These are phyloP conservation scores for Phytophthora nicotianae DNA, from an alignment of 352 stramenopile species.

Conservation along the genomic window DNA sequence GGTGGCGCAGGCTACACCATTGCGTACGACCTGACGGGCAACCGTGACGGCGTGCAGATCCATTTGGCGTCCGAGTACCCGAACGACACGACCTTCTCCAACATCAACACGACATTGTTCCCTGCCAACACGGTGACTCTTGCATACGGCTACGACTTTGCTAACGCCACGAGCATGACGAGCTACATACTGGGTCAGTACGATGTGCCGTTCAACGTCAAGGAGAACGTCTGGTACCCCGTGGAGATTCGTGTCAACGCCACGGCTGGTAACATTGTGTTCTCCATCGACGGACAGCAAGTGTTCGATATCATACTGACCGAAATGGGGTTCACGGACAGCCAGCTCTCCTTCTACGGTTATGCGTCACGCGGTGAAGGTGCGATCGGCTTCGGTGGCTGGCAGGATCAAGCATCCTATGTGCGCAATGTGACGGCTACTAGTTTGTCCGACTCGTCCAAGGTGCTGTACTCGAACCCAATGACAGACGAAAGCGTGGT, in stretches of 20 bases:
- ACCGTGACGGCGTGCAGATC: conserved; percentile 40
- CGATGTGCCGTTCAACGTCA: conserved; percentile 67
- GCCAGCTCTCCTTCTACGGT: conserved; percentile 24
- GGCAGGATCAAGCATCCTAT: conserved; percentile 33
- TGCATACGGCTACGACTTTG: conserved; percentile 36
- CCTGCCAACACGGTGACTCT: conserved; percentile 35
- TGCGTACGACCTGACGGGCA: conserved; percentile 37
- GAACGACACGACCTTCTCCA: conserved; percentile 31
- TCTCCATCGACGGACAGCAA: conserved; percentile 26
- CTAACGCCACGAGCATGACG: conserved; percentile 34
- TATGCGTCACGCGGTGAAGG: conserved; percentile 26
- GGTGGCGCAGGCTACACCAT: conserved; percentile 31
- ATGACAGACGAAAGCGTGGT: conserved; percentile 34
- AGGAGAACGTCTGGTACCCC: conserved; percentile 68
- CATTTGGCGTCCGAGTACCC: conserved; percentile 41
- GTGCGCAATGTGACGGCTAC: conserved; percentile 28
- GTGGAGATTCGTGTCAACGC: conserved; percentile 76
- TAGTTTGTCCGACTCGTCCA: conserved; percentile 18
- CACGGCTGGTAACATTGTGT: conserved; percentile 39
- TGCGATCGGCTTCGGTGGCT: conserved; percentile 35
- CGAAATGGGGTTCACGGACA: conserved; percentile 29
- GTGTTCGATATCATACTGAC: conserved; percentile 31
- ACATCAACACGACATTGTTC: conserved; percentile 40
- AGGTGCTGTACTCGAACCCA: conserved; percentile 37
- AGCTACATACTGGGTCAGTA: conserved; percentile 41